Evolutionary conservation across 1,284 basidiomycete genomes (phyloP).

Genomic region (Coniferiporia sulphurascens): DNA sequence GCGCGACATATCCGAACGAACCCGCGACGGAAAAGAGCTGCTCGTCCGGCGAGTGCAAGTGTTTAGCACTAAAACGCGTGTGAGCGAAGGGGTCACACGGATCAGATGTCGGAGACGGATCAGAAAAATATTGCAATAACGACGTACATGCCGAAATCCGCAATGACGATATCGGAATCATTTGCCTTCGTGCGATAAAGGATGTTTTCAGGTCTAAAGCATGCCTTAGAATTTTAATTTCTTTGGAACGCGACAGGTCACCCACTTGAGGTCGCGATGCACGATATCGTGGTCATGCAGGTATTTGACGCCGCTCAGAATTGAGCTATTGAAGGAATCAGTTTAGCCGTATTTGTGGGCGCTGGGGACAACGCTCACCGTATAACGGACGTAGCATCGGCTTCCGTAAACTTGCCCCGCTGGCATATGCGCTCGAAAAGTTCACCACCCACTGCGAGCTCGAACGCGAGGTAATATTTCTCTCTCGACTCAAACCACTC

Average conservation of each 20-base stretch:
- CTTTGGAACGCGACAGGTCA: not conserved
- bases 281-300: slow-evolving; percentile 87
- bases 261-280: slow-evolving; percentile 85
- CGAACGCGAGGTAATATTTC: slow-evolving; percentile 90
- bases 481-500: slow-evolving; percentile 90
- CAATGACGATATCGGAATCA: slow-evolving; percentile 83
- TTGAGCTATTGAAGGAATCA: slow-evolving; percentile 46
- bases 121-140: not conserved
- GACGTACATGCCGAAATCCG: slow-evolving; percentile 92
- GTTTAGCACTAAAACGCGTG: slow-evolving; percentile 63
- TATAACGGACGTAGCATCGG: slow-evolving; percentile 74
- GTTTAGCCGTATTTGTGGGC: not conserved
- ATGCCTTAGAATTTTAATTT: not conserved
- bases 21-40: slow-evolving; percentile 82
- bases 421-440: slow-evolving; percentile 82
- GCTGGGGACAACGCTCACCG: slow-evolving; percentile 32
- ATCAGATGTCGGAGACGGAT: not conserved
- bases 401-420: slow-evolving; percentile 75
- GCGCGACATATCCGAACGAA: slow-evolving; percentile 91
- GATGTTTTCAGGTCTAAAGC: slow-evolving; percentile 86
- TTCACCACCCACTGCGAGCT: slow-evolving; percentile 87
- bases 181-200: slow-evolving; percentile 75
- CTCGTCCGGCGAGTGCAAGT: slow-evolving; percentile 74
- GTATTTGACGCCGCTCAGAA: slow-evolving; percentile 78
- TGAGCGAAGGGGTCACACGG: slow-evolving; percentile 1